Conservation (phyloP, 306 rosid species). For the Senna siamea region DNA sequence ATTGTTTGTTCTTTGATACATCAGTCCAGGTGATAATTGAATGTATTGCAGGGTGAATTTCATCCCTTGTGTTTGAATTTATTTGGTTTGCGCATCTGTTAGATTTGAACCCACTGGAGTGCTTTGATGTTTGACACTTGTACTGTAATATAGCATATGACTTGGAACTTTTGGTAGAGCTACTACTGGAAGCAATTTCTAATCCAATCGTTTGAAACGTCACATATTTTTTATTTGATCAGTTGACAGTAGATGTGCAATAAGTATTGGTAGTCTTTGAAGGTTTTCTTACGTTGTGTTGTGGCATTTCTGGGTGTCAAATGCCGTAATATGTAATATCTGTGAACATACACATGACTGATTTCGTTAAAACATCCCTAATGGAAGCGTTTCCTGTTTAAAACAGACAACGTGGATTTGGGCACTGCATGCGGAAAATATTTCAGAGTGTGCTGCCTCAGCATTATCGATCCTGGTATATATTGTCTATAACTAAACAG, state of each 20-base stretch:
- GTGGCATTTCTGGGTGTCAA: neutral
- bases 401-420: slow-evolving; percentile 75
- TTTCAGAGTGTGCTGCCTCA: slow-evolving; percentile 91
- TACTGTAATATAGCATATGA: neutral
- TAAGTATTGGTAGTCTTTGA: neutral
- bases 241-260: neutral
- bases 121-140: too few species aligned
- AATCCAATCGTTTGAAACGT: neutral
- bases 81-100: too few species aligned
- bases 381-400: neutral
- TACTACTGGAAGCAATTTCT: neutral
- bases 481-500: neutral
- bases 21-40: too few species aligned
- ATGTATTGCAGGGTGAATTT: neutral
- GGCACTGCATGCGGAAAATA: slow-evolving; percentile 89
- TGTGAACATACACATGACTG: neutral
- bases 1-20: neutral
- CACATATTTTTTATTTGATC: neutral
- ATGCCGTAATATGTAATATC: neutral
- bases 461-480: slow-evolving; percentile 79
- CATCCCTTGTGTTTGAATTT: too few species aligned
- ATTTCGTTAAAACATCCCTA: neutral
- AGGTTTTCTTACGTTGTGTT: neutral
- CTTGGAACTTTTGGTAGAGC: neutral
- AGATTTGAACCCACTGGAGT: too few species aligned